These are phyloP conservation scores for Sporothrix humicola DNA, from an alignment of 2,329 filamentous ascomycete genomes.

Conservation along the genomic window DNA sequence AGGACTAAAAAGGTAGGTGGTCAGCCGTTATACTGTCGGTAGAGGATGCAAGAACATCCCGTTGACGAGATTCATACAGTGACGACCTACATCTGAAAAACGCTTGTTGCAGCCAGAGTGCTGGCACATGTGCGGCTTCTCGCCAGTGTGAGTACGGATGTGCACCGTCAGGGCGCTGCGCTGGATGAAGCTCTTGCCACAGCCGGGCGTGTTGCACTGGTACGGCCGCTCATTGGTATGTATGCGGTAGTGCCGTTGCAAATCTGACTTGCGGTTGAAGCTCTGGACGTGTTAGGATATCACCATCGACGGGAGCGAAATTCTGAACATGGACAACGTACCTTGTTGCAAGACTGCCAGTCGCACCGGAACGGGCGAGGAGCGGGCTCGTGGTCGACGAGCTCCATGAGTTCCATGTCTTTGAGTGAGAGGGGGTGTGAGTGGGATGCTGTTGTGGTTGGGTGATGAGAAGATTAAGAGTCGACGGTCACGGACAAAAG, in stretches of 20 bases:
- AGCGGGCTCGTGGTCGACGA: constrained; percentile 67
- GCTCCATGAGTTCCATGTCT: constrained; percentile 68
- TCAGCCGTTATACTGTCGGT: neutral
- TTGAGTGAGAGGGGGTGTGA: constrained; percentile 31
- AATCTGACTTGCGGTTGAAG: constrained; percentile 74
- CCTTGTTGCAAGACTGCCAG: constrained; percentile 67
- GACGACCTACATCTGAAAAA: constrained; percentile 68
- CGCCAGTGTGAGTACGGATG: constrained; percentile 81
- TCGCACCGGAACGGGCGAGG: constrained; percentile 68
- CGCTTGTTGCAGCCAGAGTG: constrained; percentile 69
- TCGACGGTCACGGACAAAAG: constrained; percentile 29
- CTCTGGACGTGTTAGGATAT: constrained; percentile 53
- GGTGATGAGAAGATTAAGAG: neutral
- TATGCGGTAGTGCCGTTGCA: constrained; percentile 73
- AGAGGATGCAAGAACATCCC: neutral
- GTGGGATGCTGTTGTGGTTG: neutral
- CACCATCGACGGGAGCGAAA: neutral
- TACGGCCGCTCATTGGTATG: constrained; percentile 75
- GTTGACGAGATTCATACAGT: neutral
- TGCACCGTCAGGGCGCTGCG: constrained; percentile 73
- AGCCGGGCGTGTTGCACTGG: constrained; percentile 63
- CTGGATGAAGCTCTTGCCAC: constrained; percentile 74
- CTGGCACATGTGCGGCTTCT: constrained; percentile 73
- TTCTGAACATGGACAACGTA: constrained; percentile 44
- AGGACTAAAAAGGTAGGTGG: constrained; percentile 55